Conservation (phyloP, 2,329 filamentous ascomycete genomes). For the Aspergillus niger region DNA sequence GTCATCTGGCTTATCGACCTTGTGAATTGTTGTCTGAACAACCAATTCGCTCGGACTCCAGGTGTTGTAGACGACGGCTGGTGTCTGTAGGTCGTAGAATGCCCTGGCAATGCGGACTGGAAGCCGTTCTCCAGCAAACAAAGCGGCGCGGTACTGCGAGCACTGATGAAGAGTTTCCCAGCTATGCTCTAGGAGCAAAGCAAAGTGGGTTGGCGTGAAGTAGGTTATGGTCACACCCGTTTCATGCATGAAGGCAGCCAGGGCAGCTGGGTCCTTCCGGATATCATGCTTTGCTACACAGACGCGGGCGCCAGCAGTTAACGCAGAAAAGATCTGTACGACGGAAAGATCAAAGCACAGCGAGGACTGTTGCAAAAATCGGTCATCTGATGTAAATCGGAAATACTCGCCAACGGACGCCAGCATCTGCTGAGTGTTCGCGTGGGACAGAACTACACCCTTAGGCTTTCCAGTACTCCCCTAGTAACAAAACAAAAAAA, state of each 20-base stretch:
- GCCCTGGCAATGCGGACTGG: neutral
- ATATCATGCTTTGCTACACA: neutral
- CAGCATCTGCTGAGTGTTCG: neutral
- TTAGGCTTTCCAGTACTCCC: neutral
- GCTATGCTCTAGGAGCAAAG: neutral
- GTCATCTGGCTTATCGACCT: neutral
- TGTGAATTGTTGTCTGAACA: neutral
- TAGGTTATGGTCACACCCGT: neutral
- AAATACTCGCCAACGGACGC: neutral
- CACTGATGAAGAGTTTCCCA: neutral
- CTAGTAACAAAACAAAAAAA: neutral
- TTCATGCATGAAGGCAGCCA: neutral
- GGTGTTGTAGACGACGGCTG: neutral
- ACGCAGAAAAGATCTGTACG: neutral
- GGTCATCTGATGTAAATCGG: neutral
- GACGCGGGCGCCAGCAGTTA: neutral
- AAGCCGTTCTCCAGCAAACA: neutral
- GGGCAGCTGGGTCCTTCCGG: neutral
- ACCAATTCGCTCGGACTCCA: neutral
- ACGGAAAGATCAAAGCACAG: neutral
- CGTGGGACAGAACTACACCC: neutral
- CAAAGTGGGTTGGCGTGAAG: neutral
- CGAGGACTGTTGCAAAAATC: neutral
- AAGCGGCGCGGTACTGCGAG: neutral
- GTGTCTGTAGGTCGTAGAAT: neutral